Evolutionary conservation across 495 filamentous ascomycete genomes (phyloP), one percentile per base, ranked within the genome.

Genomic region (Penicillium paradoxum): DNA sequence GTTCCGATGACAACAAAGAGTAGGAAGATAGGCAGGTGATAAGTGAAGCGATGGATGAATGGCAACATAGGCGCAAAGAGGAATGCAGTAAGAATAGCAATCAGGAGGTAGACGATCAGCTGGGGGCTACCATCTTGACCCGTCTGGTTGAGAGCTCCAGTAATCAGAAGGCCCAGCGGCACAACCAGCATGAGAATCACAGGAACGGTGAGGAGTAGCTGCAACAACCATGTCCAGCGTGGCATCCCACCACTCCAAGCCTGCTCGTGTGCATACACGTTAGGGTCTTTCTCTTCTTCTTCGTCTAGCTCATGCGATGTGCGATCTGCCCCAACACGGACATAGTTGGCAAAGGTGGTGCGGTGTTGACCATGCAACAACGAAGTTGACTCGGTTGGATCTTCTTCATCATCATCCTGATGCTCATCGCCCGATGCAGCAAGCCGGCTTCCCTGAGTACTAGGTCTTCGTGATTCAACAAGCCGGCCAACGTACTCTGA

Each of bases 41-140:
- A 86, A 10, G 84, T 89, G 58, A 89, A 83, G 27, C 92, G 86
- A 67, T 97, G 92, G 18, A 95, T 79, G 59, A 91, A 96, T 0
- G 93, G 93, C 0, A 83, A 76, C 13, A 88, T 70, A 0, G 93
- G 93, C 3, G 88, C 72, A n/a, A 98, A 64, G 1, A 96, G 58
- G 14, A 96, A 65, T 8, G 87, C 79, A 6, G 84, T 83, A 47
- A 91, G 75, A 36, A 77, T 54, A 4, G 84, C 82, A 25, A 90
- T 80, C 40, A 78, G 66, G 34, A 95, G 64, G 70, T 96, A 95
- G 7, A 90, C 77, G 43, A 82, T 58, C 30, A 90, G 73, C 40
- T 76, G 72, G 24, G 77, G 74, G 54, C 79, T 84, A 8, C 90
- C 90, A 63, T 95, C 90, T 21, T 86, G 79, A 32, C 86, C 88